These are phyloP conservation scores for Plasmodium vinckei DNA, from an alignment of 169 alveolate genomes.

Conservation along the genomic window DNA sequence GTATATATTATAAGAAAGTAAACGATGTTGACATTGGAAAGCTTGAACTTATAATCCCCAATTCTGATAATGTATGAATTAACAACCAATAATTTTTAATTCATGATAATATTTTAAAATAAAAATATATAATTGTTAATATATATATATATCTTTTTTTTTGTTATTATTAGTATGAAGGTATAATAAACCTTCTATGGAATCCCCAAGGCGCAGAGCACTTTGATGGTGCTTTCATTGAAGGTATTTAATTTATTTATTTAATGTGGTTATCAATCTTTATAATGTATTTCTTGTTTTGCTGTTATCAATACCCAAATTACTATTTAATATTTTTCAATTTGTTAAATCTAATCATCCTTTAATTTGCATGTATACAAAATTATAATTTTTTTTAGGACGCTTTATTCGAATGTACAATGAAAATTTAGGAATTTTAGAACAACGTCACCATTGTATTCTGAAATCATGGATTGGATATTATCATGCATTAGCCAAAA, in stretches of 20 bases:
- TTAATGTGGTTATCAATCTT: background rate
- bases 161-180: conserved; percentile 39
- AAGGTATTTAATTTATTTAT: conserved; percentile 32
- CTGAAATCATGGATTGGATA: conserved; percentile 40
- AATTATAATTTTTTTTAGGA: conserved; percentile 8
- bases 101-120: background rate
- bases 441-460: conserved; percentile 47
- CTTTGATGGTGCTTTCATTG: conserved; percentile 49
- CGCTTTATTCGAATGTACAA: conserved; percentile 35
- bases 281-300: background rate
- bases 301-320: background rate
- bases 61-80: conserved; percentile 27
- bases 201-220: conserved; percentile 43
- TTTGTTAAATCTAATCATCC: background rate
- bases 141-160: background rate
- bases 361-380: background rate
- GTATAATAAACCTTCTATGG: conserved; percentile 37
- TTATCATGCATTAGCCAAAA: conserved; percentile 49
- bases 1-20: conserved; percentile 45
- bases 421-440: conserved; percentile 29
- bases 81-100: background rate
- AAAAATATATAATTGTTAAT: background rate
- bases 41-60: conserved; percentile 15
- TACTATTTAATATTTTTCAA: background rate
- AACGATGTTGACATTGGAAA: conserved; percentile 62